Evolutionary conservation across 169 alveolate genomes (phyloP).

Genomic region (Eimeria nieschulzi): DNA sequence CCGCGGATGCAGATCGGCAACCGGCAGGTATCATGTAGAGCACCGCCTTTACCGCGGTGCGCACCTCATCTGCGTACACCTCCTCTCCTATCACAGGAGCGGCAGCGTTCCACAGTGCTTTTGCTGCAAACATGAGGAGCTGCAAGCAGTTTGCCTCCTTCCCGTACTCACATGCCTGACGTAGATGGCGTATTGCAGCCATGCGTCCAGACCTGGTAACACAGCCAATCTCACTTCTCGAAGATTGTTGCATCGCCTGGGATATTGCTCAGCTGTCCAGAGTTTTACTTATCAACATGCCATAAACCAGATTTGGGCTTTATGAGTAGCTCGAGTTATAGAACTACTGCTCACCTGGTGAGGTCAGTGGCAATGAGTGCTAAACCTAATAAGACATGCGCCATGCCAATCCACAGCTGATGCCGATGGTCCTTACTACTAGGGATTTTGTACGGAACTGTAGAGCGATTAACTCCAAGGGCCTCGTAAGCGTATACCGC

Average conservation of each 20-base stretch:
- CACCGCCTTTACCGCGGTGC: slow-evolving; percentile 25
- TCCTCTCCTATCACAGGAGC: slow-evolving; percentile 36
- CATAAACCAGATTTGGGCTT: no score
- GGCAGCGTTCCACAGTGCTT: slow-evolving; percentile 60
- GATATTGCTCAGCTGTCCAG: no score
- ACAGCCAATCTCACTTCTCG: background rate
- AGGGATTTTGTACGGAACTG: slow-evolving; percentile 52
- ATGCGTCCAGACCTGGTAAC: slow-evolving; percentile 18
- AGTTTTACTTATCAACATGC: no score
- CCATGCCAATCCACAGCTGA: slow-evolving; percentile 60
- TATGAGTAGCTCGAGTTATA: no score
- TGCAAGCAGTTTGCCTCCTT: slow-evolving; percentile 38
- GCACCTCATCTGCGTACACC: slow-evolving; percentile 7
- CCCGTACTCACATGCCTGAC: slow-evolving; percentile 63
- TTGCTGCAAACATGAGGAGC: slow-evolving; percentile 55
- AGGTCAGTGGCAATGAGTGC: slow-evolving; percentile 37
- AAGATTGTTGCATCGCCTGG: no score
- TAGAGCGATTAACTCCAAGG: slow-evolving; percentile 33
- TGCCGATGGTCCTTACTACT: background rate
- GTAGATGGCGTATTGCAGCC: slow-evolving; percentile 64
- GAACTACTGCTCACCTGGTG: slow-evolving; percentile 27
- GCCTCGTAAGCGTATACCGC: slow-evolving; percentile 43
- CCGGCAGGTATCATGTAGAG: slow-evolving; percentile 50
- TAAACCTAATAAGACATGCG: slow-evolving; percentile 51
- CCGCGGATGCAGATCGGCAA: slow-evolving; percentile 18